Evolutionary conservation across 495 filamentous ascomycete species (phyloP).

Genomic region (Penicillium nucicola): DNA sequence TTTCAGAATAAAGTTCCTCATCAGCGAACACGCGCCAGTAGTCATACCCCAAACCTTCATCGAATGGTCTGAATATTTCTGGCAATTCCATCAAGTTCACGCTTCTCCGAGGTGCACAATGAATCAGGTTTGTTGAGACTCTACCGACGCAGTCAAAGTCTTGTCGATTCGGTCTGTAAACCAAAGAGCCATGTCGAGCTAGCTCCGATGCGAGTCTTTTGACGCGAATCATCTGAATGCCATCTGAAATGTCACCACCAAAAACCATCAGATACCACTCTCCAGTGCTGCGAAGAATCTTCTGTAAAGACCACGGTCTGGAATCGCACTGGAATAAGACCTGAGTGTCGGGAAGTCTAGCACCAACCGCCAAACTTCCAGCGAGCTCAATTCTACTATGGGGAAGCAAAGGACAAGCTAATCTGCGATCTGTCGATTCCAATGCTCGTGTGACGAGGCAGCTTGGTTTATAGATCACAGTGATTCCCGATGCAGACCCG

Average conservation of each 20-base stretch:
- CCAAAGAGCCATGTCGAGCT: not conserved
- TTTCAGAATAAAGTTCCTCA: conserved; percentile 51
- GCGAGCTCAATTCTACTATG: too few species aligned
- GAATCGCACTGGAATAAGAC: too few species aligned
- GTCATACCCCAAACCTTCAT: conserved; percentile 49
- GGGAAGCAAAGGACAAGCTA: not conserved
- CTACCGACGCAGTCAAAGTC: too few species aligned
- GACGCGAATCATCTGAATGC: not conserved
- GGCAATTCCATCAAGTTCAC: conserved; percentile 53
- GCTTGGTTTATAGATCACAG: not conserved
- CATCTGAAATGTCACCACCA: not conserved
- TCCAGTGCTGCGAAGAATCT: not conserved
- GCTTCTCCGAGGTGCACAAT: conserved; percentile 40
- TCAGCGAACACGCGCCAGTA: conserved; percentile 46
- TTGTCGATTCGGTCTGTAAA: not conserved
- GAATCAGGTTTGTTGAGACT: too few species aligned
- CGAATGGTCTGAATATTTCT: conserved; percentile 49
- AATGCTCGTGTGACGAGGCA: not conserved
- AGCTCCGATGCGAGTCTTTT: not conserved
- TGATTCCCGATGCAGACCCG: not conserved
- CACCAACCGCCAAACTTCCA: too few species aligned
- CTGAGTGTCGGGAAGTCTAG: too few species aligned
- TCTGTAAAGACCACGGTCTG: not conserved
- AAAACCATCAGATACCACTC: not conserved
- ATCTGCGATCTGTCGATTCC: not conserved